Evolutionary conservation across 2,329 filamentous ascomycete species (phyloP).

Genomic region (Clonostachys sp.): DNA sequence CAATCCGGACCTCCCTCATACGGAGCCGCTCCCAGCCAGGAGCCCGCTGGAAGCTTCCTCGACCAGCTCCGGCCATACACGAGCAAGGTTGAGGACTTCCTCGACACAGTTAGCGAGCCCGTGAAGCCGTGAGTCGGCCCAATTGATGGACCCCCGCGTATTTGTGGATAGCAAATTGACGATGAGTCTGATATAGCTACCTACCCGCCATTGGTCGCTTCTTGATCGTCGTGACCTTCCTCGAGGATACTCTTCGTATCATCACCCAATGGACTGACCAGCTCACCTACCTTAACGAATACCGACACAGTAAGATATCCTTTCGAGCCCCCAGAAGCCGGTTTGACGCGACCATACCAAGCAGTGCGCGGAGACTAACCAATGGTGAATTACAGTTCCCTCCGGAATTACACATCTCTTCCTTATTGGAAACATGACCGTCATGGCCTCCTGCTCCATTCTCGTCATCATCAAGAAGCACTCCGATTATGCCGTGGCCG

Average conservation of each 20-base stretch:
- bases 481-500: constrained; percentile 87
- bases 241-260: constrained; percentile 94
- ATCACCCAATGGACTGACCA: constrained; percentile 97
- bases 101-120: constrained; percentile 85
- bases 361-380: neutral
- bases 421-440: constrained; percentile 82
- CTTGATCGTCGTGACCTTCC: constrained; percentile 95
- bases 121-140: constrained; percentile 72
- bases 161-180: neutral
- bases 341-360: neutral
- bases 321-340: neutral
- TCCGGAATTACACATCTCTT: constrained; percentile 87
- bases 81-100: constrained; percentile 93
- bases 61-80: constrained; percentile 92
- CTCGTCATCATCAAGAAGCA: constrained; percentile 90
- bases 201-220: constrained; percentile 94
- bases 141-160: neutral
- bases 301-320: constrained; percentile 74
- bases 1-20: constrained; percentile 67
- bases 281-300: constrained; percentile 86
- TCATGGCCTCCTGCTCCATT: constrained; percentile 77
- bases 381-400: constrained; percentile 59
- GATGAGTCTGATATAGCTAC: constrained; percentile 52
- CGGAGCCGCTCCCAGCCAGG: constrained; percentile 53
- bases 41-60: constrained; percentile 58